Evolutionary conservation across 805 yeast species (phyloP), one percentile per base, ranked within the genome.

Genomic region (Candida nanaspora): DNA sequence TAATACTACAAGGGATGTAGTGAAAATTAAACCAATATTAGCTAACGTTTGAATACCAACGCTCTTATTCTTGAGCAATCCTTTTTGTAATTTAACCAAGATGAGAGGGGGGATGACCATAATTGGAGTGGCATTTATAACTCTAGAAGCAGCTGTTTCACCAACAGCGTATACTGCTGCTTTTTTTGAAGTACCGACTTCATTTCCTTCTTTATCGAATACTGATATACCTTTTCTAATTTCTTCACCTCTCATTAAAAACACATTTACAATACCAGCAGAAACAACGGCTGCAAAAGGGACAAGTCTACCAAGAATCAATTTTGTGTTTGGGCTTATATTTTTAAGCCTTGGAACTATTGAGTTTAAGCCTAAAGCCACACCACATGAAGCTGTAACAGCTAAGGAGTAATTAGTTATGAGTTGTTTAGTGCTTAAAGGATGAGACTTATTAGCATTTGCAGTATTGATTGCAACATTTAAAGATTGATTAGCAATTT

Each of bases 231-330:
- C 95, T 56, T 82, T 83, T 51, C 78, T 79, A 56, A 93, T 80
- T 64, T 93, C 99, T 62, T 89, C 94, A 42, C 91, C 78, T 66
- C 99, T 79, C 98, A 93, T 93, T 45, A 94, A 72, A 55, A 86
- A 87, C n/a, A 93, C 96, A 51, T 93, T 93, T 31, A 88, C 95
- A 27, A 93, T 71, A 57, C 98, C 98, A 1, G 99, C 99, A 39
- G 93, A 80, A 1, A 89, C 97, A 28, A 93, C 99, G 2, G 99
- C 99, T 0, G 98, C 98, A 67, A 93, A 93, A 6, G 99, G 99
- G 11, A 93, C 95, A 42, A 93, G 70, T 50, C 99, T 80, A 33
- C 89, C 82, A 41, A 93, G 63, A 25, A 89, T 70, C 50, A 82
- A 64, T 55, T 70, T 79, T 2, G 97, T 78, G 43, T 68, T 68